These are phyloP conservation scores for Ceratobasidium theobromae DNA, from an alignment of 1,284 basidiomycete species.

Conservation along the genomic window DNA sequence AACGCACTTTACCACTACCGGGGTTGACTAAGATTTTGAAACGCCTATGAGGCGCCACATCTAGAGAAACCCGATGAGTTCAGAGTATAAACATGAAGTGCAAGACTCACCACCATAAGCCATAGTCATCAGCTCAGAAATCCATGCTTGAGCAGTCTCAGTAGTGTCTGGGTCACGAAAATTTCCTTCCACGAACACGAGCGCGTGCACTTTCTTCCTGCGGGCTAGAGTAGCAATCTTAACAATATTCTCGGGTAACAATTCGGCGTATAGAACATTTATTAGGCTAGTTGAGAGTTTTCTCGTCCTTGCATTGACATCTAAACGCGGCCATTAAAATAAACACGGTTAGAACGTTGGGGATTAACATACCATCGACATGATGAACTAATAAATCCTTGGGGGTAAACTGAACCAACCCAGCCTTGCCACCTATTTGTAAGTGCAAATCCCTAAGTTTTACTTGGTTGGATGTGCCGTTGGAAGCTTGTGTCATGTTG, in stretches of 20 bases:
- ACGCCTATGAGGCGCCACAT: constrained; percentile 52
- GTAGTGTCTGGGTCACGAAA: constrained; percentile 40
- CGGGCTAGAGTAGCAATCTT: constrained; percentile 33
- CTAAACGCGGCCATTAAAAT: neutral
- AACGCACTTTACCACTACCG: constrained; percentile 67
- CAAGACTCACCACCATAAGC: constrained; percentile 61
- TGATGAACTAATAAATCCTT: constrained; percentile 1
- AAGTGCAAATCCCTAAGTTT: constrained; percentile 1
- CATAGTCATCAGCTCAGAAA: constrained; percentile 54
- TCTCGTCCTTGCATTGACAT: neutral
- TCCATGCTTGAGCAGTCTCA: constrained; percentile 54
- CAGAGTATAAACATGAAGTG: neutral
- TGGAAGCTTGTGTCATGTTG: constrained; percentile 4
- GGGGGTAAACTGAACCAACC: constrained; percentile 2
- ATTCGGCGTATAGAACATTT: constrained; percentile 34
- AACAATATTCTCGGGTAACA: neutral
- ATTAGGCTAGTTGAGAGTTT: constrained; percentile 29
- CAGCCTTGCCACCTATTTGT: constrained; percentile 3
- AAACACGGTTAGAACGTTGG: neutral
- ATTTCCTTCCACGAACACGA: constrained; percentile 30
- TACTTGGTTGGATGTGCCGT: neutral
- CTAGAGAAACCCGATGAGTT: constrained; percentile 42
- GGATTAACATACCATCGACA: constrained; percentile 3
- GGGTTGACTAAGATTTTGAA: constrained; percentile 87
- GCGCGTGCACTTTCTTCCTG: constrained; percentile 19